phyloP scores from a whole-genome alignment of 208 protist genomes.

The Leptomonas seymouri region DNA sequence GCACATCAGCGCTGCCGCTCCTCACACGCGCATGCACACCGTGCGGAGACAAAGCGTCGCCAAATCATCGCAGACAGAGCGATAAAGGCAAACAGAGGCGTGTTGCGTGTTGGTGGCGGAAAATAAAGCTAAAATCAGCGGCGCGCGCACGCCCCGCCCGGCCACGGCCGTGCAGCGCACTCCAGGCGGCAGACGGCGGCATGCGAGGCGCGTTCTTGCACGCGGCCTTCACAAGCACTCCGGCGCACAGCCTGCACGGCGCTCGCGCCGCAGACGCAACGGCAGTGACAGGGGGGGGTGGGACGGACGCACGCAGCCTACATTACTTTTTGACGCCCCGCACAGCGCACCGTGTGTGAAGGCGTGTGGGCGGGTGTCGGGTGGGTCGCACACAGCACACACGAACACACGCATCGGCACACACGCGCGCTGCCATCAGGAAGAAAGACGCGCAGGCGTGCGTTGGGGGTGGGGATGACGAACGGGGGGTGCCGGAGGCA shows the following conservation, averaged over 20 bases:
- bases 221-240: background rate
- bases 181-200: background rate
- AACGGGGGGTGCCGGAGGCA: background rate
- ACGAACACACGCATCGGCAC: background rate
- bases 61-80: background rate
- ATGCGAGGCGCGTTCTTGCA: background rate
- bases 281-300: no score
- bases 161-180: no score
- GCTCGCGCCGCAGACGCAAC: no score
- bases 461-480: background rate
- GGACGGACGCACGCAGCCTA: no score
- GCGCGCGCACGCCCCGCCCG: background rate
- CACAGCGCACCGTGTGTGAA: background rate
- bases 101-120: background rate
- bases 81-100: background rate
- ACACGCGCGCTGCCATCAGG: background rate
- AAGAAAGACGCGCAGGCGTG: background rate
- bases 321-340: background rate
- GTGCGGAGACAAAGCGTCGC: background rate
- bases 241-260: no score
- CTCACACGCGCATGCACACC: background rate
- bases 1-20: background rate
- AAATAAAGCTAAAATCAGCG: background rate
- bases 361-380: no score
- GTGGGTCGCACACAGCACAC: no score